Base-by-base conservation (phyloP, 139 green algal species). In the Chlorella sp. region DNA sequence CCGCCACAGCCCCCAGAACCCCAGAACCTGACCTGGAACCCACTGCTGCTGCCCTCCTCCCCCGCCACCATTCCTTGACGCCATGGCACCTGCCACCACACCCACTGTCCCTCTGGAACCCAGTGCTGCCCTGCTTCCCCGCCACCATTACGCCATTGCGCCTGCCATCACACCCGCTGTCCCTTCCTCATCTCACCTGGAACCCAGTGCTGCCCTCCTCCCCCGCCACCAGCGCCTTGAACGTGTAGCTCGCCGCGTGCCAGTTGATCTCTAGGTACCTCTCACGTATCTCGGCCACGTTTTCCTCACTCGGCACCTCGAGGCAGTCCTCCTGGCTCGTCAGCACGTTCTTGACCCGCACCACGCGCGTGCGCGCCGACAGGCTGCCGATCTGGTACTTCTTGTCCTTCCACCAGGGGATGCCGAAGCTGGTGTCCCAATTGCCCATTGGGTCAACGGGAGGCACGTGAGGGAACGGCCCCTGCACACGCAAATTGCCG, bases 261-360 rank as follows among this genome's bases (percentile, higher is more conserved):
- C 75, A 76, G 74, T 95, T 95, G 49, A 89, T 69, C 14, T 83
- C 80, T 23, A 92, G 49, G 75, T 94, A 95, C 4, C 90, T 77
- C 72, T 88, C 77, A 55, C 87, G 71, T n/a, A 94, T 91, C 71
- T 92, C 85, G 31, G 69, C 83, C 34, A 95, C 51, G 1, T 76
- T 88, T 77, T 95, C 90, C 75, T 95, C 90, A 27, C 62, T 74
- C 3, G 88, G 88, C 62, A 76, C 69, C 77, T 94, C 89, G 59
- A 94, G 69, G 26, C 67, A 73, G 71, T 94, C 86, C 75, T 93
- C 86, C 75, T 94, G 89, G 31, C 74, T 74, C 29, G 89, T 95
- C 33, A 95, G 80, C 82, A 95, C 84, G 62, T 95, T 95, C 77
- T 91, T 92, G 36, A 95, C 81, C n/a, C 87, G 85, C 32, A 95